Conservation (phyloP, 257 asterid species). For the Ehretia macrophylla region DNA sequence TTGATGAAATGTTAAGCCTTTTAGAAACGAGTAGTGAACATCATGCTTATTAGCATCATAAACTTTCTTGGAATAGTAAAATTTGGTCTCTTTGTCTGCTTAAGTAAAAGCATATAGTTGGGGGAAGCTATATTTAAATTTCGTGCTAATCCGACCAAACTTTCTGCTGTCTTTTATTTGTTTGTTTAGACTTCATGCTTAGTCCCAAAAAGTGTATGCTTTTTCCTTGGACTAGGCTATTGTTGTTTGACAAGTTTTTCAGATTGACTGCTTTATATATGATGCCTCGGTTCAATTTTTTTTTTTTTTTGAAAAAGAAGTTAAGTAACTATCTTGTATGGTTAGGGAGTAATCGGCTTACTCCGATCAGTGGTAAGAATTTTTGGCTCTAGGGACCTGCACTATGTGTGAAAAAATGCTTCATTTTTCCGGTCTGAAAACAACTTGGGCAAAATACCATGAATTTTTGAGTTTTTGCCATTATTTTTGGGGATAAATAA, state of each 20-base stretch:
- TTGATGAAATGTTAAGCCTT: background rate
- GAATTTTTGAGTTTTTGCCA: too few species aligned
- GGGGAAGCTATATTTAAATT: slow-evolving; percentile 25
- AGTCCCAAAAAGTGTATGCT: slow-evolving; percentile 12
- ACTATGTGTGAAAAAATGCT: too few species aligned
- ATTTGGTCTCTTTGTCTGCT: slow-evolving; percentile 30
- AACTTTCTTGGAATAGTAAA: slow-evolving; percentile 27
- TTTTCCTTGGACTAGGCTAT: slow-evolving; percentile 5
- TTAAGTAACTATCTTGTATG: too few species aligned
- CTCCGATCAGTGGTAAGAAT: too few species aligned
- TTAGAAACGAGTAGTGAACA: slow-evolving; percentile 10
- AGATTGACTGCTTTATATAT: background rate
- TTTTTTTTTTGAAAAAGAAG: too few species aligned
- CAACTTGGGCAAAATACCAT: too few species aligned
- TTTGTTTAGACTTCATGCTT: slow-evolving; percentile 3
- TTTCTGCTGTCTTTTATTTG: slow-evolving; percentile 8
- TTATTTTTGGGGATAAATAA: too few species aligned
- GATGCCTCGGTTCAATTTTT: background rate
- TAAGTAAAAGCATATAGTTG: slow-evolving; percentile 27
- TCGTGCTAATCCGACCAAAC: slow-evolving; percentile 27
- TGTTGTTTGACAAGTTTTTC: background rate
- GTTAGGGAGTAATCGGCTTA: too few species aligned
- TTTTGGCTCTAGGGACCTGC: too few species aligned
- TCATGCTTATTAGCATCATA: slow-evolving; percentile 8
- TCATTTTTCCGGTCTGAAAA: too few species aligned